Percentiles rank a stretch among this genome's conserved stretches.
Evolutionary conservation across 352 stramenopile species (phyloP).

Genomic region (Phytopythium delawarense): DNA sequence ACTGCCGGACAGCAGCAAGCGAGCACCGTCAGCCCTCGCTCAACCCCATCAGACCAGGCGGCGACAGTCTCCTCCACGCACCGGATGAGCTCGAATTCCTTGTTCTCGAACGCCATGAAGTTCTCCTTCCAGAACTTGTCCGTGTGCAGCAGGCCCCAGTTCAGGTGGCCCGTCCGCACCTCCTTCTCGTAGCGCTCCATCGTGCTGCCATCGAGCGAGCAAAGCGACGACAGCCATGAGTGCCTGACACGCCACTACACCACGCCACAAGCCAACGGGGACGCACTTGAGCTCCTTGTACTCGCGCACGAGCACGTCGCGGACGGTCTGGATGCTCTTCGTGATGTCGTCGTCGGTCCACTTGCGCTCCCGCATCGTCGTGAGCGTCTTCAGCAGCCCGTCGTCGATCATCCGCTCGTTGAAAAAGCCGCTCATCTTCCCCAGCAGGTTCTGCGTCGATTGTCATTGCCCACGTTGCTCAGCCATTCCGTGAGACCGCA

Average conservation of each 20-base stretch:
- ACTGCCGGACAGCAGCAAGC: slow-evolving; percentile 26
- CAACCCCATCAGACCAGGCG: neutral
- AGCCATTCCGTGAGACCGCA: neutral
- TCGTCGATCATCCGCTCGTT: slow-evolving; percentile 96
- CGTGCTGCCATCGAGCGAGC: slow-evolving; percentile 45
- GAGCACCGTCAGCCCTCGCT: slow-evolving; percentile 3
- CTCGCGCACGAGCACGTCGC: slow-evolving; percentile 79
- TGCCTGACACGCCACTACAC: neutral
- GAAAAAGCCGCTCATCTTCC: slow-evolving; percentile 78
- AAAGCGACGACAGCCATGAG: neutral
- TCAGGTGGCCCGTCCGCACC: slow-evolving; percentile 90
- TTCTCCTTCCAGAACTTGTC: slow-evolving; percentile 99
- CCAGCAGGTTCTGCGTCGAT: slow-evolving; percentile 59
- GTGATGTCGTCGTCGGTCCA: slow-evolving; percentile 95
- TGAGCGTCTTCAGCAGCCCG: slow-evolving; percentile 93
- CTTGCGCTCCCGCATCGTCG: slow-evolving; percentile 91
- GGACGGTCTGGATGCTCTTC: slow-evolving; percentile 72
- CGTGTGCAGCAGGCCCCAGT: slow-evolving; percentile 96
- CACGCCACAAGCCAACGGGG: neutral
- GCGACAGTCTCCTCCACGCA: slow-evolving; percentile 17
- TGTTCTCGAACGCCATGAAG: slow-evolving; percentile 94
- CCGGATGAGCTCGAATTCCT: slow-evolving; percentile 93
- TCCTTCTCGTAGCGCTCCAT: slow-evolving; percentile 97
- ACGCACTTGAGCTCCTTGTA: slow-evolving; percentile 88
- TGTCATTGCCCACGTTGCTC: neutral